These are phyloP conservation scores for Pterulicium gracile DNA, from an alignment of 1,284 basidiomycete genomes.

Conservation along the genomic window DNA sequence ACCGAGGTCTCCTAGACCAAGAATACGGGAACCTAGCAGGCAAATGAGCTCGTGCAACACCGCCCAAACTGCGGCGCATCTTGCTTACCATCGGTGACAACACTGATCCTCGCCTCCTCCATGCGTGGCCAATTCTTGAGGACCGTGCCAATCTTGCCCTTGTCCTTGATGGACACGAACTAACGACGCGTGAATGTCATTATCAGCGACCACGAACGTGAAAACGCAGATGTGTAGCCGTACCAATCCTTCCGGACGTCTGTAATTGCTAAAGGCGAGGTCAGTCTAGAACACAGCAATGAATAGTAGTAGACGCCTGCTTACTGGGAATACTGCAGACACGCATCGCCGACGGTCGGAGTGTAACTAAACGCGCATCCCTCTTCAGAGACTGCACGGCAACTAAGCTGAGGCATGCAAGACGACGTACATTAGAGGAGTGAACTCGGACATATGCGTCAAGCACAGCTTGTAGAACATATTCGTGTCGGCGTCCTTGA, in stretches of 20 bases:
- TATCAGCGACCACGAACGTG: too few species aligned
- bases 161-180: slow-evolving; percentile 84
- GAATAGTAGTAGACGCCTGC: neutral
- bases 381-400: neutral
- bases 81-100: slow-evolving; percentile 77
- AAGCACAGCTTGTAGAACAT: slow-evolving; percentile 70
- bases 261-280: slow-evolving; percentile 63
- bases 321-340: slow-evolving; percentile 52
- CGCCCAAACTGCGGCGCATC: slow-evolving; percentile 12
- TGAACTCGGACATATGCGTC: slow-evolving; percentile 62
- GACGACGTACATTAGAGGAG: slow-evolving; percentile 66
- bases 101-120: slow-evolving; percentile 69
- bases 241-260: slow-evolving; percentile 70
- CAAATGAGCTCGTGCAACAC: slow-evolving; percentile 1
- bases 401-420: neutral
- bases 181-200: slow-evolving; percentile 16
- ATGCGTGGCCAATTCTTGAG: slow-evolving; percentile 70
- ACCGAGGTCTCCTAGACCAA: slow-evolving; percentile 87
- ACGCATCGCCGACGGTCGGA: slow-evolving; percentile 84
- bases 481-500: slow-evolving; percentile 61
- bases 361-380: slow-evolving; percentile 54
- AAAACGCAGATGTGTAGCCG: slow-evolving; percentile 17
- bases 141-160: slow-evolving; percentile 64
- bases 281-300: neutral
- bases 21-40: slow-evolving; percentile 66